These are phyloP conservation scores for Teratosphaeria viscida DNA, from an alignment of 2,329 filamentous ascomycete genomes.

Conservation along the genomic window DNA sequence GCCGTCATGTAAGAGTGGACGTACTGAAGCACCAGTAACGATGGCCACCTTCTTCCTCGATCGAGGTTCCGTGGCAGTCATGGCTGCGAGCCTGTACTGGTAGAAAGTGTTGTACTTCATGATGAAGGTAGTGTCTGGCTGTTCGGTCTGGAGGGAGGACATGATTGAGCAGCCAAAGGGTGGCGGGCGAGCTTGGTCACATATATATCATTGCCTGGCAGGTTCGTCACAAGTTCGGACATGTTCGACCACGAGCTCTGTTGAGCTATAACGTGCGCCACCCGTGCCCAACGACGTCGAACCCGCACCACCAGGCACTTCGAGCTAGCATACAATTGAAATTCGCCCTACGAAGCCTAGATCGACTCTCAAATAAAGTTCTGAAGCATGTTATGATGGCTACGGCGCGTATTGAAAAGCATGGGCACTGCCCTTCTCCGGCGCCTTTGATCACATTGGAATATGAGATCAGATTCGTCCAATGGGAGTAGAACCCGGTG, in stretches of 20 bases:
- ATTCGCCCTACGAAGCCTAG: not conserved
- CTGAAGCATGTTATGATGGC: not conserved
- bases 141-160: not conserved
- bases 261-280: not conserved
- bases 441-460: not conserved
- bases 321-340: not conserved
- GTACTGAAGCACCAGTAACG: constrained; percentile 9
- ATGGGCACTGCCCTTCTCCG: not conserved
- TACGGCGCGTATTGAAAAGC: not conserved
- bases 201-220: not conserved
- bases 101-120: not conserved
- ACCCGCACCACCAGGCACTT: not conserved
- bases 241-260: not conserved
- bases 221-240: not conserved
- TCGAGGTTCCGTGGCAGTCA: not conserved
- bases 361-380: not conserved
- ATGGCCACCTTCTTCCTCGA: constrained; percentile 4
- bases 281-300: not conserved
- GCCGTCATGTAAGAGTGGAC: not conserved
- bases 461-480: not conserved
- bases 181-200: not conserved
- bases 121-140: not conserved
- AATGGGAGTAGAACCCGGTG: not conserved
- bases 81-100: not conserved
- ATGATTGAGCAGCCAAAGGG: not conserved